Percentiles rank a stretch among this genome's conserved stretches.
These are phyloP conservation scores for Candida palmyrensis DNA, from an alignment of 805 yeast species.

Conservation along the genomic window DNA sequence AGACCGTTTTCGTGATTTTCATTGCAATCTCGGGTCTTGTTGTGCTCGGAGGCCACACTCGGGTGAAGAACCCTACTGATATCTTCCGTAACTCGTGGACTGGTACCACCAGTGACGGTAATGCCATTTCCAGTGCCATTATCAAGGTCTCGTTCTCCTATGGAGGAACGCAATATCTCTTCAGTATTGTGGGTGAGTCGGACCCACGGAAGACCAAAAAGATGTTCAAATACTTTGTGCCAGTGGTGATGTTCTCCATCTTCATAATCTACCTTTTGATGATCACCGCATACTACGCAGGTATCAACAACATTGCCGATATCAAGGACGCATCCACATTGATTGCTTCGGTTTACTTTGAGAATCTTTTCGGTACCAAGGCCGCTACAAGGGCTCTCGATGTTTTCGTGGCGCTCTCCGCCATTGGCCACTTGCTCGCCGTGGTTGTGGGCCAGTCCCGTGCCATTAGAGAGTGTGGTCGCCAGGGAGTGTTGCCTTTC, in stretches of 20 bases:
- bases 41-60: constrained; percentile 31
- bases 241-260: constrained; percentile 24
- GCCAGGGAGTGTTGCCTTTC: constrained; percentile 29
- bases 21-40: constrained; percentile 30
- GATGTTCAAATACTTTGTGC: constrained; percentile 22
- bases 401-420: constrained; percentile 25
- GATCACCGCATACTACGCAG: constrained; percentile 31
- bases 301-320: constrained; percentile 10
- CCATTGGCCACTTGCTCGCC: constrained; percentile 26
- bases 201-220: constrained; percentile 20
- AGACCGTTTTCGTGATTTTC: constrained; percentile 27
- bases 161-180: constrained; percentile 36
- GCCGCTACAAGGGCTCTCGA: constrained; percentile 19
- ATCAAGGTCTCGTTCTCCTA: constrained; percentile 41
- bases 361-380: constrained; percentile 24
- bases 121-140: constrained; percentile 39
- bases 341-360: constrained; percentile 25
- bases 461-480: constrained; percentile 27
- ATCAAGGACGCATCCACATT: constrained; percentile 25
- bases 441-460: constrained; percentile 25
- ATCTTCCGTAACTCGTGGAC: constrained; percentile 33
- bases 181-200: constrained; percentile 30
- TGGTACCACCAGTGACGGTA: constrained; percentile 38
- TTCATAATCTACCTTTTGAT: constrained; percentile 27
- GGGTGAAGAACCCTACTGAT: constrained; percentile 23